Evolutionary conservation across 768 basidiomycete species (phyloP), one percentile per base, ranked within the genome.

Genomic region (Lactarius indigo): DNA sequence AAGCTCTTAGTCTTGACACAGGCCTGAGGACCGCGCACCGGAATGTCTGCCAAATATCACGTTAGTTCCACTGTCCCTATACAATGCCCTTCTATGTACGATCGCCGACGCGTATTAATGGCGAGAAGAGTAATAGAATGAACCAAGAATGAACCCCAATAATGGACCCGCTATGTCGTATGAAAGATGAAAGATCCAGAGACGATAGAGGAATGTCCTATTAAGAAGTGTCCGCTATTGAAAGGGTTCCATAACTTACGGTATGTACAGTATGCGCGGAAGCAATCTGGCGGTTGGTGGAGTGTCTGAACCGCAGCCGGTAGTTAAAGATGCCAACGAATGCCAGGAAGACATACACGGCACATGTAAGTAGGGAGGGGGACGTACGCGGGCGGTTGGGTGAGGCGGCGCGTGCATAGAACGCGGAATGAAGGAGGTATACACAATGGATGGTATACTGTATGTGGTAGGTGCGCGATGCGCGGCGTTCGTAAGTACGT

Each of bases 121-220:
- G 15, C 20, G 23, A 54, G 13, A 26, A n/a, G 58, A 31, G 33
- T 26, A 44, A 62, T 10, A 54, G 50, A 54, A 52, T 54, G 5
- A 57, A 33, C 31, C 47, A 59, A 64, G 42, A 35, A 54, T 37
- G 50, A 42, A 54, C 39, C 7, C 23, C 20, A 20, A 37, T 30
- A 47, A 56, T 39, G 17, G 58, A 59, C 61, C 58, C 66, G 44
- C 52, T 59, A 37, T n/a, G 50, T 63, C 50, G 47, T 59, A 68
- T 63, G 64, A 65, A 69, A 55, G 56, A 68, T 65, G 64, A 65
- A 69, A 47, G 47, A 63, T 62, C 33, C 57, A 33, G 47, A 69
- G 41, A 69, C 64, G 52, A 65, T 33, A 54, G 52, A 62, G 35
- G 50, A 61, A 59, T 59, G 52, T 31, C 57, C 56, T 17, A 33